Evolutionary conservation across 2,329 filamentous ascomycete species (phyloP), one percentile per base, ranked within the genome.

Genomic region (Botrytis elliptica): DNA sequence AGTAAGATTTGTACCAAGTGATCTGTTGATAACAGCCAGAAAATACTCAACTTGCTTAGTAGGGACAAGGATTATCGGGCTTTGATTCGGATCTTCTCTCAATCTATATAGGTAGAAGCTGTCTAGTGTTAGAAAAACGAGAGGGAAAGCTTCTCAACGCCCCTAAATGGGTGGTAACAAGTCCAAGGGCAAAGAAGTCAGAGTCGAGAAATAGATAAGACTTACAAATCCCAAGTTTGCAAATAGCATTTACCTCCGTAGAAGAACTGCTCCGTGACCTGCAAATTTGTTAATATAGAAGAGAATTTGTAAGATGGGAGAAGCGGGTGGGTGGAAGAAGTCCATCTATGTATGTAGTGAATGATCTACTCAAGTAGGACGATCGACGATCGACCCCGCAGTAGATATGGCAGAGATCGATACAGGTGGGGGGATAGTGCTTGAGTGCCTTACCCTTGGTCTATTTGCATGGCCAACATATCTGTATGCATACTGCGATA

Each of bases 211-310:
- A 10, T 9, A 49, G 62, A 57, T 18, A 65, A 33, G 65, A 73
- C 91, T 86, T 85, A 96, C 93, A 97, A 84, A 75, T 95, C 90
- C 94, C 94, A 97, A 18, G 84, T 79, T 74, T 89, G 86, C 3
- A 84, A 82, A 78, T 87, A 88, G 76, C 92, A 85, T 68, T 93
- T 84, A 42, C 83, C 86, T 4, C 81, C 79, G 49, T 88, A 84
- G 77, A 93, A 81, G 88, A 86, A 0, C 29, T 40, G n/a, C 74
- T 73, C 18, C 64, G 72, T 55, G 1, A 64, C 42, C 70, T 68
- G 69, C 4, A 36, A 22, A 22, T 20, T 10, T 44, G 38, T 79
- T 44, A 79, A 67, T 25, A 62, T 76, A 62, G 74, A 46, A 16
- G 29, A 42, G 18, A 3, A 1, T 9, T 29, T 42, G n/a, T 16